Evolutionary conservation across 192 early-diverging fungal genomes (phyloP).

Genomic region (Coemansia sp.): DNA sequence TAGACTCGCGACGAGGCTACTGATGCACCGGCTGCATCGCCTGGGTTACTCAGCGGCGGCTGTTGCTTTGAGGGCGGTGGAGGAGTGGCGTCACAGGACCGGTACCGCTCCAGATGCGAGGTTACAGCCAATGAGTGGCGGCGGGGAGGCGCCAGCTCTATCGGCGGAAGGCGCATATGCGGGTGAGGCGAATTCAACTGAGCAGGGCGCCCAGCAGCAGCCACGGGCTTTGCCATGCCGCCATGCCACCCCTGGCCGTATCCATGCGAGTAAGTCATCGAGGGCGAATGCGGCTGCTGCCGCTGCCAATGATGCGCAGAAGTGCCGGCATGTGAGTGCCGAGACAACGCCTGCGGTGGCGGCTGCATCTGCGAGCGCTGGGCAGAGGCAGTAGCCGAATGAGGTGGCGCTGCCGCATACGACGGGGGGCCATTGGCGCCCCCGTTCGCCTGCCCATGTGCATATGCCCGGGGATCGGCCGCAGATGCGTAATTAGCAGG

Average conservation of each 20-base stretch:
- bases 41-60: neutral
- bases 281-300: conserved; percentile 22
- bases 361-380: conserved; percentile 3
- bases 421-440: neutral
- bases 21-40: neutral
- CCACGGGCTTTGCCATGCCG: neutral
- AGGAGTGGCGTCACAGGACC: conserved; percentile 35
- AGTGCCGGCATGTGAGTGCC: neutral
- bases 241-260: neutral
- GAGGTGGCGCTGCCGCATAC: conserved; percentile 3
- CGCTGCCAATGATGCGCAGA: neutral
- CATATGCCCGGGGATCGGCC: conserved; percentile 20
- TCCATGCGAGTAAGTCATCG: conserved; percentile 1
- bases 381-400: neutral
- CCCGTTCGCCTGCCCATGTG: neutral
- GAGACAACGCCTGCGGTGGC: neutral
- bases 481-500: conserved; percentile 12
- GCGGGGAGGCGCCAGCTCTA: conserved; percentile 40
- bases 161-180: conserved; percentile 42
- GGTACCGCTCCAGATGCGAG: conserved; percentile 52
- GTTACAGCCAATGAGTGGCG: conserved; percentile 53
- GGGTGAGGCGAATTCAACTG: neutral
- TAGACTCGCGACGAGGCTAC: conserved; percentile 6
- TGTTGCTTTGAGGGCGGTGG: neutral
- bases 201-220: neutral